phyloP scores from a whole-genome alignment of 2,329 filamentous ascomycete genomes.

The Claviceps sp. region DNA sequence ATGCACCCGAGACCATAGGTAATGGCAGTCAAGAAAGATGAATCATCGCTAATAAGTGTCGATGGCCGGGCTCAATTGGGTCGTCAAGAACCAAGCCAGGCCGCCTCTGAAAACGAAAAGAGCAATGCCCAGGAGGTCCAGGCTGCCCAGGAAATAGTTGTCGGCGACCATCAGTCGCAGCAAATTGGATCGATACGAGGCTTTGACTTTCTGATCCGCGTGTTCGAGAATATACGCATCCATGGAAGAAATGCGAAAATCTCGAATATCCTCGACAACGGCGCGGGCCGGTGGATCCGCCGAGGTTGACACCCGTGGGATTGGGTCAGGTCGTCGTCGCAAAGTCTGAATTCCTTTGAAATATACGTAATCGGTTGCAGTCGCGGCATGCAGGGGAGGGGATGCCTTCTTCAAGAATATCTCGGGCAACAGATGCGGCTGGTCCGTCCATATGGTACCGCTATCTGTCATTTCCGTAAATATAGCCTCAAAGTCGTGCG shows the following conservation, averaged over 20 bases:
- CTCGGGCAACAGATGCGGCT: conserved; percentile 35
- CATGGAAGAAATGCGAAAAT: conserved; percentile 36
- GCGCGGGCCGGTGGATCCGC: conserved; percentile 11
- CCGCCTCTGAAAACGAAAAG: conserved; percentile 10
- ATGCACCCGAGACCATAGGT: no score
- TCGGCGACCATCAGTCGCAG: conserved; percentile 32
- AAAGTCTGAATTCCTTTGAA: conserved; percentile 32
- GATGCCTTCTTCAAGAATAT: conserved; percentile 28
- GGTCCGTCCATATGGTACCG: conserved; percentile 43
- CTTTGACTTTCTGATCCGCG: conserved; percentile 15
- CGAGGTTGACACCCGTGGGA: conserved; percentile 29
- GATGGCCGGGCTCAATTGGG: not conserved
- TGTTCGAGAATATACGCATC: conserved; percentile 32
- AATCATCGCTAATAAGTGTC: not conserved
- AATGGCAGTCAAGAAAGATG: not conserved
- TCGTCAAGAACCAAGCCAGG: conserved; percentile 5
- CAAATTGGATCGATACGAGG: conserved; percentile 24
- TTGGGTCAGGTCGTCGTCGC: conserved; percentile 26
- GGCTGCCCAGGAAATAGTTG: conserved; percentile 23
- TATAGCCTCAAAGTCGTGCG: conserved; percentile 46
- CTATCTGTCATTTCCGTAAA: conserved; percentile 47
- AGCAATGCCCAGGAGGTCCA: conserved; percentile 16
- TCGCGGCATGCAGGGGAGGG: conserved; percentile 21
- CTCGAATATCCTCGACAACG: conserved; percentile 27
- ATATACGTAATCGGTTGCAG: conserved; percentile 22